Evolutionary conservation across 2,329 filamentous ascomycete species (phyloP).

Genomic region (Clonostachys byssicola): DNA sequence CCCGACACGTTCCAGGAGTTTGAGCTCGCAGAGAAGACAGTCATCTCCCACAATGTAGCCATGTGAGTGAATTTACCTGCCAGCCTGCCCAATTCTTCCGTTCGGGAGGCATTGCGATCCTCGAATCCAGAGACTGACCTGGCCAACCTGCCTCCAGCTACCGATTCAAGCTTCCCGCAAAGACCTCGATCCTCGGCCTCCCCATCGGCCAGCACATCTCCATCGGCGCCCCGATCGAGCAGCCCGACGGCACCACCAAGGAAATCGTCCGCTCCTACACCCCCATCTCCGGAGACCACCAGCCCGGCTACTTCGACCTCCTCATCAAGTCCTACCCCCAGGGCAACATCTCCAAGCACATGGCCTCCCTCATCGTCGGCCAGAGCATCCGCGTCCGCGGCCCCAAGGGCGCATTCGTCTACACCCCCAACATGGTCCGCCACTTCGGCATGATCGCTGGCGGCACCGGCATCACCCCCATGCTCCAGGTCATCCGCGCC

Average conservation of each 20-base stretch:
- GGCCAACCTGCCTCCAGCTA: conserved; percentile 51
- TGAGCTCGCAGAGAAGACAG: conserved; percentile 88
- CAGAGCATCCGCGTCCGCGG: conserved; percentile 87
- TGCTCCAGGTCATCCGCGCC: conserved; percentile 93
- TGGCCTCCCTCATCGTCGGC: conserved; percentile 78
- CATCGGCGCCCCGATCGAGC: conserved; percentile 71
- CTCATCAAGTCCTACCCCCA: conserved; percentile 97
- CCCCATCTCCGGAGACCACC: conserved; percentile 83
- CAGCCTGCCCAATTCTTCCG: neutral
- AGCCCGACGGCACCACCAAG: conserved; percentile 68
- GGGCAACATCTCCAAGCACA: conserved; percentile 93
- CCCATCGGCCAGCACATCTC: conserved; percentile 99
- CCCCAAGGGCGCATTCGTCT: conserved; percentile 97
- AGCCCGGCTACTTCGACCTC: conserved; percentile 89
- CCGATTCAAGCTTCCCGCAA: conserved; percentile 80
- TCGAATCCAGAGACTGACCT: conserved; percentile 3
- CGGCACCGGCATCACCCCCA: conserved; percentile 95
- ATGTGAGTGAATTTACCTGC: conserved; percentile 55
- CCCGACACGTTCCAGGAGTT: conserved; percentile 88
- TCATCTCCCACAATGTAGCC: conserved; percentile 96
- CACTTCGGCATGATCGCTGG: conserved; percentile 98
- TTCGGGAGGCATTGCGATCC: neutral
- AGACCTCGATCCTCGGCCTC: conserved; percentile 81
- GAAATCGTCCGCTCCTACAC: conserved; percentile 91
- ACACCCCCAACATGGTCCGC: conserved; percentile 93